Percentiles rank a stretch among this genome's conserved stretches.
Conservation (phyloP, 306 rosid species). For the Dalbergia oliveri region DNA sequence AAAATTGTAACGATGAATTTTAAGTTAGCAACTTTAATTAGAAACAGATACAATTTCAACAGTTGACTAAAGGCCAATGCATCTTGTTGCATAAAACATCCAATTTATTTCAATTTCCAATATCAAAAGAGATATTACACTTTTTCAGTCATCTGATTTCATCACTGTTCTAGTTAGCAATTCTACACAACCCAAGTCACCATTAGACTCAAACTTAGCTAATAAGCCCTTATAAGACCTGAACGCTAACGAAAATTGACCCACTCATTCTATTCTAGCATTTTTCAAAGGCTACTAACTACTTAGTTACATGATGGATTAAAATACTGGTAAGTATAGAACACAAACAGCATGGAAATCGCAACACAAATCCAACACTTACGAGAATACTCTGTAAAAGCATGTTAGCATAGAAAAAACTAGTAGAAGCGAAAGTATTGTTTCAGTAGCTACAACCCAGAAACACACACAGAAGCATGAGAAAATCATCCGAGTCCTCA, state of each 20-base stretch:
- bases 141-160: not conserved
- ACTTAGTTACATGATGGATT: not conserved
- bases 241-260: slow-evolving; percentile 11
- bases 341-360: not conserved
- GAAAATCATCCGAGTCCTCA: not conserved
- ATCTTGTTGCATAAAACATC: not conserved
- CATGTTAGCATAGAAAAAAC: slow-evolving; percentile 7
- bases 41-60: not conserved
- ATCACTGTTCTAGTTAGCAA: not conserved
- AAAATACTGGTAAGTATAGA: not conserved
- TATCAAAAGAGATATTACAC: not conserved
- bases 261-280: not conserved
- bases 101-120: not conserved
- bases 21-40: not conserved
- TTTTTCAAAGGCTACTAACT: not conserved
- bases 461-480: slow-evolving; percentile 14
- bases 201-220: slow-evolving; percentile 6
- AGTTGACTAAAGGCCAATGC: not conserved
- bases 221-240: not conserved
- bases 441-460: slow-evolving; percentile 14
- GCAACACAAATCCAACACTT: slow-evolving; percentile 8
- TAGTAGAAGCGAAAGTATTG: slow-evolving; percentile 11
- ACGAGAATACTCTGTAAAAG: slow-evolving; percentile 25
- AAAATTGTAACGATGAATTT: slow-evolving; percentile 2
- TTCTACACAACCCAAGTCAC: slow-evolving; percentile 26